Evolutionary conservation across 1,284 basidiomycete genomes (phyloP).

Genomic region (Ganoderma lingzhi): DNA sequence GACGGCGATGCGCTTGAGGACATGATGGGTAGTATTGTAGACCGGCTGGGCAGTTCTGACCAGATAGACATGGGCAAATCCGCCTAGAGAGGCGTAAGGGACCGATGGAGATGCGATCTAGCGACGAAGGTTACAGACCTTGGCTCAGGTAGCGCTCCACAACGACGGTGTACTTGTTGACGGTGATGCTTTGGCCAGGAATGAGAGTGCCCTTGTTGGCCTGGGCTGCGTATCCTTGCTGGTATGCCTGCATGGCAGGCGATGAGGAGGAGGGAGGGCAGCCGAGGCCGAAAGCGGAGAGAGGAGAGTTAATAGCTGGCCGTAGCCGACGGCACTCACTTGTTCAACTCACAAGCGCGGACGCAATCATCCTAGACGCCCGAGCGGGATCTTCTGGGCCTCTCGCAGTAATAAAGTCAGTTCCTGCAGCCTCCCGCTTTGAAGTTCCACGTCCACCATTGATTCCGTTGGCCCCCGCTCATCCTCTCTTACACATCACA

Average conservation of each 20-base stretch:
- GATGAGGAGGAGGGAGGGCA: slow-evolving; percentile 34
- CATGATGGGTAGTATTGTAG: slow-evolving; percentile 92
- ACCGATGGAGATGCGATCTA: slow-evolving; percentile 26
- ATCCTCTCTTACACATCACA: too few relatives aligned
- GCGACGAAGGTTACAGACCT: slow-evolving; percentile 57
- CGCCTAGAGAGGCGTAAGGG: slow-evolving; percentile 64
- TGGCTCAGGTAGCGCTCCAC: slow-evolving; percentile 93
- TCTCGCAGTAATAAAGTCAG: slow-evolving; percentile 5
- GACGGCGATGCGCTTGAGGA: slow-evolving; percentile 97
- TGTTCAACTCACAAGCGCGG: slow-evolving; percentile 21
- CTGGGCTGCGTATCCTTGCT: slow-evolving; percentile 38
- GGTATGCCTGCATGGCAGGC: slow-evolving; percentile 45
- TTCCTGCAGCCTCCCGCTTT: not conserved
- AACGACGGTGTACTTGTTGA: slow-evolving; percentile 91
- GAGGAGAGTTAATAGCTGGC: slow-evolving; percentile 23
- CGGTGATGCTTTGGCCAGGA: slow-evolving; percentile 88
- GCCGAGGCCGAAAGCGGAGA: slow-evolving; percentile 15
- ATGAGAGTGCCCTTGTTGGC: slow-evolving; percentile 69
- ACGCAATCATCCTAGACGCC: slow-evolving; percentile 8
- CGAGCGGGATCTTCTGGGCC: slow-evolving; percentile 23
- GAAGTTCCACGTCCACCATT: not conserved
- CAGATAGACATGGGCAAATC: slow-evolving; percentile 98
- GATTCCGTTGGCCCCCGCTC: not conserved
- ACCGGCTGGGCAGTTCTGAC: slow-evolving; percentile 89
- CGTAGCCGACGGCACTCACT: slow-evolving; percentile 19